A percentile compares a stretch with the other conserved stretches of the same genome.
Conservation (phyloP, 2,329 filamentous ascomycete genomes). For the Trichophyton verrucosum region DNA sequence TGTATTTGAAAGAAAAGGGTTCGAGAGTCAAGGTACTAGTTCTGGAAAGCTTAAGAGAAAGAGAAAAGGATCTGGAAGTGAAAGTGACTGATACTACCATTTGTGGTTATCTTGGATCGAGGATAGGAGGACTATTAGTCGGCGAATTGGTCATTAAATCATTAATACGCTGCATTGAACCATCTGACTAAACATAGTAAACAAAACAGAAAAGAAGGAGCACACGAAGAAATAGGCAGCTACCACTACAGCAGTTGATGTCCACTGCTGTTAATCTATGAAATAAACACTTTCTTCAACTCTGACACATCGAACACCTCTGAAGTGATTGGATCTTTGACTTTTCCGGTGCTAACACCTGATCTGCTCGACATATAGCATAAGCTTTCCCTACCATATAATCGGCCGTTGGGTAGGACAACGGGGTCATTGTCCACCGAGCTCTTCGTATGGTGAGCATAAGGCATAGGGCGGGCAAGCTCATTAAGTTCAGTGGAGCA, state of each 20-base stretch:
- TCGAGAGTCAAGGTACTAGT: constrained; percentile 21
- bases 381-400: constrained; percentile 67
- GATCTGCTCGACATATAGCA: constrained; percentile 68
- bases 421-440: constrained; percentile 79
- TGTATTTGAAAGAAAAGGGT: constrained; percentile 33
- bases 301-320: constrained; percentile 50
- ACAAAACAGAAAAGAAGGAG: not conserved
- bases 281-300: constrained; percentile 84
- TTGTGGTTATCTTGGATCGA: not conserved
- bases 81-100: constrained; percentile 15
- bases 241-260: not conserved
- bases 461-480: constrained; percentile 75
- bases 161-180: not conserved
- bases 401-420: constrained; percentile 72
- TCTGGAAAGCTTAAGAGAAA: constrained; percentile 12
- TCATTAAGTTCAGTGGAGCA: constrained; percentile 93
- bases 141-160: not conserved
- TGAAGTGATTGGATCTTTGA: constrained; percentile 69
- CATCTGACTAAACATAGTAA: not conserved
- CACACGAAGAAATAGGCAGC: too few relatives aligned
- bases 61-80: constrained; percentile 28
- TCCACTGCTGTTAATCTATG: constrained; percentile 34
- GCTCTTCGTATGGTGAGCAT: constrained; percentile 89
- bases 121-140: not conserved
- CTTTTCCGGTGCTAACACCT: constrained; percentile 45